Base-by-base conservation (phyloP, 169 alveolate species). In the Theileria annulata region DNA sequence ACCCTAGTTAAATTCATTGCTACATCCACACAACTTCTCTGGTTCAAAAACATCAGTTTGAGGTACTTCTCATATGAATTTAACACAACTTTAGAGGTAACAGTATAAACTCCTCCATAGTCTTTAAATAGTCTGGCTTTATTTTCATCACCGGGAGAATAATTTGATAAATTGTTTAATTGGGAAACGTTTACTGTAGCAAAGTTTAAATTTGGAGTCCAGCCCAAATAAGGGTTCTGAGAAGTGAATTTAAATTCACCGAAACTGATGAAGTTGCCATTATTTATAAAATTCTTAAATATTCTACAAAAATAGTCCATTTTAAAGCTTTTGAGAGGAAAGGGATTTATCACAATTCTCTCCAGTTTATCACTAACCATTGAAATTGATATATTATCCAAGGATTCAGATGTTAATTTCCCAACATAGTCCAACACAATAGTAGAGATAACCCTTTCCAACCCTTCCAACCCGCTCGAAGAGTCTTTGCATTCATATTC, bases 171-270 rank as follows among this genome's bases (percentile, higher is more conserved):
- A n/a, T 17, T 17, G 63, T 54, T 21, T n/a, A 21, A n/a, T 17
- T 54, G 30, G 15, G 27, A 21, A 17, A 54, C 15, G 63, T 54
- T 54, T 5, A 54, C 48, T 19, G 82, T 80, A 21, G 69, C 19
- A 30, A 80, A 80, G 8, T 66, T 70, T 3, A 75, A 35, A 37
- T 71, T 80, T 10, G 88, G 88, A 9, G 88, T 80, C 88, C 88
- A 80, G 4, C 88, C 88, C 56, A 63, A 56, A 66, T 71, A 71
- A 2, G 88, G 88, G 56, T 80, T 80, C 19, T 58, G 31, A 5
- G 73, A 15, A 23, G 77, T 17, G 48, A 69, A 48, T 27, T 54
- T 54, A 54, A 54, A 63, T 3, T 37, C 10, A 10, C 48, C 71
- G 60, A 30, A 63, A 17, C 54, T 63, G 28, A 63, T 63, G 19